These are phyloP conservation scores for Wickerhamiella sorbophila DNA, from an alignment of 805 yeast species.

Conservation along the genomic window DNA sequence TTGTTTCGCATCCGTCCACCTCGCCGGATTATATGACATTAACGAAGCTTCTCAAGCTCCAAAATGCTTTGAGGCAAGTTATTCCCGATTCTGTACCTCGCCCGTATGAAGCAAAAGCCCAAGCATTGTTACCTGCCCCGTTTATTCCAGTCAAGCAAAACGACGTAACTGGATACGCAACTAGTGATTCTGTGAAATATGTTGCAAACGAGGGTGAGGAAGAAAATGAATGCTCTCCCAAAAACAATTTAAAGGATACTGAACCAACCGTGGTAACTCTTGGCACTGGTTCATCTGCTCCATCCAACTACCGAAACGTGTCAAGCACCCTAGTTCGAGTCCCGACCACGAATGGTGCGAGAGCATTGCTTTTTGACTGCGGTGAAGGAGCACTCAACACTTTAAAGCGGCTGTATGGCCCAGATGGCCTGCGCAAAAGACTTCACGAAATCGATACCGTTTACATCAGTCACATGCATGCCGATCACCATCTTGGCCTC, in stretches of 20 bases:
- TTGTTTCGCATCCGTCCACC: conserved; percentile 57
- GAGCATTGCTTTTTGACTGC: conserved; percentile 59
- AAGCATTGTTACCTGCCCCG: conserved; percentile 8
- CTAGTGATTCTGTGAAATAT: not conserved
- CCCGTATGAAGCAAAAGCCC: conserved; percentile 12
- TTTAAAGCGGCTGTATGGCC: conserved; percentile 46
- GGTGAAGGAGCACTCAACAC: conserved; percentile 86
- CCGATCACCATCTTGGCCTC: conserved; percentile 90
- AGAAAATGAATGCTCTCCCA: not conserved
- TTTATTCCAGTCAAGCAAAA: not conserved
- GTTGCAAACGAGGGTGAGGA: not conserved
- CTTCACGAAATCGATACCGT: conserved; percentile 50
- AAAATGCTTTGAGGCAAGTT: conserved; percentile 16
- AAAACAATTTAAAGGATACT: not conserved
- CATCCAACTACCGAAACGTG: conserved; percentile 75
- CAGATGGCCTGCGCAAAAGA: conserved; percentile 29
- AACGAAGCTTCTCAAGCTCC: conserved; percentile 35
- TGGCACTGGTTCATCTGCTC: conserved; percentile 91
- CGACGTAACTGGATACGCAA: not conserved
- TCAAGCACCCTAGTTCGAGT: conserved; percentile 62
- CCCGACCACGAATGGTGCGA: conserved; percentile 29
- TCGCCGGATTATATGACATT: conserved; percentile 49
- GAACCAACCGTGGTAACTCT: conserved; percentile 49
- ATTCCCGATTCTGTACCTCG: conserved; percentile 22
- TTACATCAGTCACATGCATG: conserved; percentile 82